Conservation (phyloP, 805 yeast species). For the Lachancea cidri region DNA sequence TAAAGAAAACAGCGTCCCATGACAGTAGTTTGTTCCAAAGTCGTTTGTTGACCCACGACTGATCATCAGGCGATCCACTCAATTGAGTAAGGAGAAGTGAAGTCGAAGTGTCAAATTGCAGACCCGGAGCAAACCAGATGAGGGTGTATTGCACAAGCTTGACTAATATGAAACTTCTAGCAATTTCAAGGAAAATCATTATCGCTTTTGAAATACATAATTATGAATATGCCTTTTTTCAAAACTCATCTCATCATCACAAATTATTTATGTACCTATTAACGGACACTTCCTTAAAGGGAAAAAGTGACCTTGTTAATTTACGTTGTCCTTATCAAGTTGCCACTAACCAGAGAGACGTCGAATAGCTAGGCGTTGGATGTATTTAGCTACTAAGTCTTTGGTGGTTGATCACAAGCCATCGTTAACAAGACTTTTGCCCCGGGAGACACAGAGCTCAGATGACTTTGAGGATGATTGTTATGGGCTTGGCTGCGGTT, state of each 20-base stretch:
- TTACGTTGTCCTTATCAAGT: neutral
- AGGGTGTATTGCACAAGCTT: constrained; percentile 24
- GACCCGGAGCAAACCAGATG: constrained; percentile 19
- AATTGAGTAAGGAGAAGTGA: constrained; percentile 18
- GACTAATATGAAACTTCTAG: constrained; percentile 1
- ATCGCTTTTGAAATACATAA: too few species aligned
- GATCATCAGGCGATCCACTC: constrained; percentile 1
- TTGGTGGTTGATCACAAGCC: neutral
- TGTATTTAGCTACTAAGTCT: neutral
- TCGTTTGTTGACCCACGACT: constrained; percentile 17
- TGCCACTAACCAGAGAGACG: neutral
- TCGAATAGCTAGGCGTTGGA: neutral
- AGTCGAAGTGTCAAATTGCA: constrained; percentile 31
- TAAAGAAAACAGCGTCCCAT: constrained; percentile 86
- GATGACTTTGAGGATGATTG: constrained; percentile 6
- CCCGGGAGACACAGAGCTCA: neutral
- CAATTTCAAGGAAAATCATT: neutral
- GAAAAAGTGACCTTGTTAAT: neutral
- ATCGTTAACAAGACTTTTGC: neutral
- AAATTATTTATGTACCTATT: neutral
- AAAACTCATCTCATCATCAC: neutral
- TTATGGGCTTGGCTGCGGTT: constrained; percentile 19
- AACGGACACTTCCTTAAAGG: neutral
- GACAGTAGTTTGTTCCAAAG: constrained; percentile 51
- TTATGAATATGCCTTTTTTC: too few species aligned